phyloP scores from a whole-genome alignment of 1,284 basidiomycete genomes.

The Takashimella tepidaria region DNA sequence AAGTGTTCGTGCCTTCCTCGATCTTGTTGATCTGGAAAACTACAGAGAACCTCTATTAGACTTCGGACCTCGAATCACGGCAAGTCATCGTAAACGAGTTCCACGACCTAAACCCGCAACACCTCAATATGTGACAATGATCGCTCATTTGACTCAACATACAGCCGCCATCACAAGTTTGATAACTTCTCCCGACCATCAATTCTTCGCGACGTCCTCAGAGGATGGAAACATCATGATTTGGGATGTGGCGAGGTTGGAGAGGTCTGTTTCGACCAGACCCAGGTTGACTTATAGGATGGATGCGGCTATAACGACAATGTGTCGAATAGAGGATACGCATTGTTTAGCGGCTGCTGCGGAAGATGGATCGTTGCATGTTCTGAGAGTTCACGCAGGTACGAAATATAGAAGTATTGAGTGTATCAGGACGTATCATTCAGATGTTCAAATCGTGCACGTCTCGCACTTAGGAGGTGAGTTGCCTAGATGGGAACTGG shows the following conservation, averaged over 20 bases:
- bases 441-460: constrained; percentile 33
- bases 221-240: constrained; percentile 78
- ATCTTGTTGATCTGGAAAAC: constrained; percentile 83
- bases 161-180: constrained; percentile 71
- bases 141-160: constrained; percentile 82
- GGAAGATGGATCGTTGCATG: constrained; percentile 76
- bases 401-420: constrained; percentile 75
- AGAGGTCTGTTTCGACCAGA: constrained; percentile 59
- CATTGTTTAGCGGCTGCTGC: constrained; percentile 85
- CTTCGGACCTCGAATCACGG: constrained; percentile 79
- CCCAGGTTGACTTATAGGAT: constrained; percentile 38
- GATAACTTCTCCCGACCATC: constrained; percentile 84
- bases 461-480: constrained; percentile 34
- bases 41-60: constrained; percentile 74
- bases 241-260: constrained; percentile 74
- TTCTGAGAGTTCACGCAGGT: constrained; percentile 69
- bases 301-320: constrained; percentile 66
- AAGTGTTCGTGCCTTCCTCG: constrained; percentile 75
- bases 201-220: constrained; percentile 87
- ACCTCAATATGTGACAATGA: constrained; percentile 63
- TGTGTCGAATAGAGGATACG: constrained; percentile 74
- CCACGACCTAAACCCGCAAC: constrained; percentile 54
- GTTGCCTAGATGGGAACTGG: too few relatives aligned
- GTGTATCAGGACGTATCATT: constrained; percentile 51
- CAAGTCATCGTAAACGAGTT: constrained; percentile 67